phyloP scores from a whole-genome alignment of 1,284 basidiomycete species.

The Waitea zeae region DNA sequence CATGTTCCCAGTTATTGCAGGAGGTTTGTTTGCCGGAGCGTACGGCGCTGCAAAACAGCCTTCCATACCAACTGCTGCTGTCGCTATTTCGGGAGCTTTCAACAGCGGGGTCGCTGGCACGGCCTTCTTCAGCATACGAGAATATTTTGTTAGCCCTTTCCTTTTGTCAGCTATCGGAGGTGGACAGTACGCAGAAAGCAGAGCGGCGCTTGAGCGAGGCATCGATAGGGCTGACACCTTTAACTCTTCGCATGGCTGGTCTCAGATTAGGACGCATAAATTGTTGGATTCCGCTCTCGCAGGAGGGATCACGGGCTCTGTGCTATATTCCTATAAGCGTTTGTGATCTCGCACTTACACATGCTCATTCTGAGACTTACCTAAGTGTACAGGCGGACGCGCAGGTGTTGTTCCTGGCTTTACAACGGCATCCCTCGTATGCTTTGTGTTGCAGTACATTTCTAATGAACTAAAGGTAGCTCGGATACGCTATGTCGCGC shows the following conservation, averaged over 20 bases:
- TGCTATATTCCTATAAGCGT: slow-evolving; percentile 29
- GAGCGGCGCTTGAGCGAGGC: slow-evolving; percentile 16
- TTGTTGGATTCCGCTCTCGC: slow-evolving; percentile 46
- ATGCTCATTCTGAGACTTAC: slow-evolving; percentile 1
- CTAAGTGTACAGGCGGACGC: slow-evolving; percentile 18
- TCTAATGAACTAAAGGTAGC: slow-evolving; percentile 46
- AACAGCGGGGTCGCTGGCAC: slow-evolving; percentile 51
- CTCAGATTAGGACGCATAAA: slow-evolving; percentile 33
- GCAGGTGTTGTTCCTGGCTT: slow-evolving; percentile 29
- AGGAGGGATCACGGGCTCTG: slow-evolving; percentile 41
- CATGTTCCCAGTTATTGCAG: slow-evolving; percentile 12
- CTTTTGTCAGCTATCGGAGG: slow-evolving; percentile 19
- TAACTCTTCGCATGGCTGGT: slow-evolving; percentile 16
- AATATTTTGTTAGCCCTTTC: slow-evolving; percentile 42
- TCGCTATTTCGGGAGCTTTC: slow-evolving; percentile 33
- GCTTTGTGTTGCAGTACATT: slow-evolving; percentile 38
- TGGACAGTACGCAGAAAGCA: slow-evolving; percentile 18
- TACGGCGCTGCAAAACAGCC: slow-evolving; percentile 30
- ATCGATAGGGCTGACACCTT: slow-evolving; percentile 7
- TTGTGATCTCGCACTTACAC: slow-evolving; percentile 7
- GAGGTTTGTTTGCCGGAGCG: slow-evolving; percentile 32
- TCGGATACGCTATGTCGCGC: slow-evolving; percentile 35
- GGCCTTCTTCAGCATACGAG: slow-evolving; percentile 54
- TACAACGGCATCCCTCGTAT: slow-evolving; percentile 31
- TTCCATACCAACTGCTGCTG: slow-evolving; percentile 15